These are phyloP conservation scores for Acanthochlamys bracteata DNA, from an alignment of 106 monocot genomes.

Conservation along the genomic window DNA sequence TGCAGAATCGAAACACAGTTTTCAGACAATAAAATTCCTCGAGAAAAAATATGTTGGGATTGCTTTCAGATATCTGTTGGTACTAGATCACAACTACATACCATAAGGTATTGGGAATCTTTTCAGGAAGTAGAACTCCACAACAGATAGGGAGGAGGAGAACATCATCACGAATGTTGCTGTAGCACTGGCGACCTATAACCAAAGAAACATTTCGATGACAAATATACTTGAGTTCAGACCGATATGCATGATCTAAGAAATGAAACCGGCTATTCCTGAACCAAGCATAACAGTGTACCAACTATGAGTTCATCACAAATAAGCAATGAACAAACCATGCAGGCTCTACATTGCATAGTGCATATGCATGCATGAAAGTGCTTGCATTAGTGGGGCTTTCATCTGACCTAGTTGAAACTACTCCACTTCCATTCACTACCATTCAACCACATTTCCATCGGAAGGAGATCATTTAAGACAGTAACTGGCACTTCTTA, in stretches of 20 bases:
- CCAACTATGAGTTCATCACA: too few relatives aligned
- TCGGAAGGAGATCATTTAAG: too few relatives aligned
- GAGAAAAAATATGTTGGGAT: not conserved
- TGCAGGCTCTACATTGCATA: too few relatives aligned
- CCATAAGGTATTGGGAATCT: constrained; percentile 94
- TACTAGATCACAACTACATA: constrained; percentile 7
- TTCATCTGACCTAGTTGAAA: too few relatives aligned
- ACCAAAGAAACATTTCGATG: not conserved
- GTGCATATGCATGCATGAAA: too few relatives aligned
- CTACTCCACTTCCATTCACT: too few relatives aligned
- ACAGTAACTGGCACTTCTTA: too few relatives aligned
- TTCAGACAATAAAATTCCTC: not conserved
- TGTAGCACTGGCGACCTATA: constrained; percentile 88
- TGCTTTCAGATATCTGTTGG: not conserved
- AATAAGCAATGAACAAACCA: too few relatives aligned
- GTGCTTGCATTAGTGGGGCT: too few relatives aligned
- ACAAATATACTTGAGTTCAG: not conserved
- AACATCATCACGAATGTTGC: constrained; percentile 99
- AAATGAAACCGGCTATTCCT: too few relatives aligned
- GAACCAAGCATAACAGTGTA: too few relatives aligned
- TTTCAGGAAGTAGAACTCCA: constrained; percentile 92
- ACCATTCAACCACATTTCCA: too few relatives aligned
- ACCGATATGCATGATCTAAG: not conserved
- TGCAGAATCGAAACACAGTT: constrained; percentile 17
- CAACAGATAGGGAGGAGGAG: constrained; percentile 92